Percentiles rank a stretch among this genome's conserved stretches.
Evolutionary conservation across 768 basidiomycete genomes (phyloP).

Genomic region (Clavaria fumosa): DNA sequence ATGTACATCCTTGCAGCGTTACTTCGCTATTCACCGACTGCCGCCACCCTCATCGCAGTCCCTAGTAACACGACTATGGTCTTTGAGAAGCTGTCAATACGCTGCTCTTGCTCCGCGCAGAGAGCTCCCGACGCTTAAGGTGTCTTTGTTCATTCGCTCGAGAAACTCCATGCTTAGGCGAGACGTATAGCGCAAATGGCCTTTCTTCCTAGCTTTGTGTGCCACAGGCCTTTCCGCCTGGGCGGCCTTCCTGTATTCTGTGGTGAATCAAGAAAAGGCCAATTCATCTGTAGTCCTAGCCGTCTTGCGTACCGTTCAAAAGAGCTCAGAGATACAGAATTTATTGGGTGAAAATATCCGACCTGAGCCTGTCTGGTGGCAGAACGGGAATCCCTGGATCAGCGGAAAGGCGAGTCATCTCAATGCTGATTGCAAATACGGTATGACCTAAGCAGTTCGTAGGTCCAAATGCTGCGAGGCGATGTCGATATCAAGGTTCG

Average conservation of each 20-base stretch:
- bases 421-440: not conserved
- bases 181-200: too few relatives aligned
- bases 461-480: slow-evolving; percentile 65
- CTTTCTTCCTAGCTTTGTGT: slow-evolving; percentile 32
- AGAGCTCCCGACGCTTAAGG: too few relatives aligned
- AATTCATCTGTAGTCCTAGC: slow-evolving; percentile 61
- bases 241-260: slow-evolving; percentile 52
- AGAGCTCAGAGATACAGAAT: slow-evolving; percentile 32
- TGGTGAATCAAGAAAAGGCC: slow-evolving; percentile 64
- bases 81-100: too few relatives aligned
- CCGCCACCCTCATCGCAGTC: too few relatives aligned
- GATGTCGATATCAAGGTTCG: slow-evolving; percentile 68
- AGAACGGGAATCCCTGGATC: slow-evolving; percentile 64
- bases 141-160: too few relatives aligned
- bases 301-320: slow-evolving; percentile 43
- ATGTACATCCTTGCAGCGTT: too few relatives aligned
- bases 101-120: too few relatives aligned
- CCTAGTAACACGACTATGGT: too few relatives aligned
- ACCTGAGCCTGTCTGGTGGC: slow-evolving; percentile 53
- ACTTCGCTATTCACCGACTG: too few relatives aligned
- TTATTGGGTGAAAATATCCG: slow-evolving; percentile 51
- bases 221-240: slow-evolving; percentile 44
- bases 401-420: slow-evolving; percentile 35
- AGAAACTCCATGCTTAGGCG: too few relatives aligned
- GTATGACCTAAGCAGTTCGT: not conserved